Evolutionary conservation across 495 filamentous ascomycete species (phyloP).

Genomic region (Neurospora tetrasperma): DNA sequence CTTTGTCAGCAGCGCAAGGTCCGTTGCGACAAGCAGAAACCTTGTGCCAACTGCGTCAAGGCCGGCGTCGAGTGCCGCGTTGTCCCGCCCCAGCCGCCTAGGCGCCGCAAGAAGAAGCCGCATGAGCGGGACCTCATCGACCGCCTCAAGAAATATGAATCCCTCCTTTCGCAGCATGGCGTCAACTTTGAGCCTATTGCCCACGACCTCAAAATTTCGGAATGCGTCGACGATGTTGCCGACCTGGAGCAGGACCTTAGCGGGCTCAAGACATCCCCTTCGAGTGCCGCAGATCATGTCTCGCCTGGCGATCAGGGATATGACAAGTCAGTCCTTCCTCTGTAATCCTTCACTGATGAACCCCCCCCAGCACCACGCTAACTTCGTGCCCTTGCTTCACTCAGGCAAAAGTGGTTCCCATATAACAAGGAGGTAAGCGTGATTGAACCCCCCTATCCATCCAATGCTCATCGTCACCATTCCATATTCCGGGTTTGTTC

Average conservation of each 20-base stretch:
- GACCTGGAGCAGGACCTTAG: slow-evolving; percentile 39
- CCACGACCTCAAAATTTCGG: slow-evolving; percentile 31
- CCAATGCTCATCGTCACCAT: background rate
- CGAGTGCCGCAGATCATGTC: slow-evolving; percentile 21
- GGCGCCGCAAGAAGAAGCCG: slow-evolving; percentile 48
- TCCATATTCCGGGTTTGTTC: background rate
- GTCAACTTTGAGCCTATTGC: slow-evolving; percentile 36
- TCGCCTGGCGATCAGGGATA: slow-evolving; percentile 17
- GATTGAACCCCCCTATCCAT: background rate
- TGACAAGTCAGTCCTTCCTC: slow-evolving; percentile 20
- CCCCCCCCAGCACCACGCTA: background rate
- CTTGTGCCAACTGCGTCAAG: slow-evolving; percentile 57
- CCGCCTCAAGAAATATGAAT: slow-evolving; percentile 45
- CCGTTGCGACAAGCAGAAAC: slow-evolving; percentile 54
- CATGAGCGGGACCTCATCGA: slow-evolving; percentile 42
- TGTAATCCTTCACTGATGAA: background rate
- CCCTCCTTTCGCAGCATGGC: slow-evolving; percentile 40
- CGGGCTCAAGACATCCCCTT: slow-evolving; percentile 29
- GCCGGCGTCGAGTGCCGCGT: slow-evolving; percentile 49
- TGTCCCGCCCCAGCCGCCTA: slow-evolving; percentile 46
- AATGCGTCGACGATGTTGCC: slow-evolving; percentile 36
- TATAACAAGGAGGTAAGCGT: slow-evolving; percentile 32
- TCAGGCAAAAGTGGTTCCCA: slow-evolving; percentile 30
- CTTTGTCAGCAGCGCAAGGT: slow-evolving; percentile 59
- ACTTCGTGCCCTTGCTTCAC: background rate